Evolutionary conservation across 352 stramenopile species (phyloP).

Genomic region (Lagenidium sp.): DNA sequence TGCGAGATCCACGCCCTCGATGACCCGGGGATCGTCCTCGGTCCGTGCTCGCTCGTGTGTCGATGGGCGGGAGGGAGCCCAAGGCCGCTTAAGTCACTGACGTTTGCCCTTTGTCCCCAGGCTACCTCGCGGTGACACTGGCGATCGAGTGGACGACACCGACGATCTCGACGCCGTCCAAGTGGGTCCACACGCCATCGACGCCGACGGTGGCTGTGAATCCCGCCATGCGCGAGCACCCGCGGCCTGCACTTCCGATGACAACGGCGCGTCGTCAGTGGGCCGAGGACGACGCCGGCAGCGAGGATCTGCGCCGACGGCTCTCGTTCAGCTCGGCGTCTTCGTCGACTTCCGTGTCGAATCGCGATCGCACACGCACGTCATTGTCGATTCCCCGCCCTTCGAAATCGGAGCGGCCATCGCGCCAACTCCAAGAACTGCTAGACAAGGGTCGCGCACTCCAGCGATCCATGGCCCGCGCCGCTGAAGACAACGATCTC

Average conservation of each 20-base stretch:
- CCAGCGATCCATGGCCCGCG: slow-evolving; percentile 13
- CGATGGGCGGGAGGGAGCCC: no score
- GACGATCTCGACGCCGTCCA: slow-evolving; percentile 8
- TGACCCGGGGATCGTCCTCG: neutral
- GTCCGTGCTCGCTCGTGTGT: neutral
- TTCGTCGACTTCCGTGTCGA: slow-evolving; percentile 1
- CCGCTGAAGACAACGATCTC: neutral
- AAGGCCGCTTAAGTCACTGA: no score
- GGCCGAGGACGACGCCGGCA: no score
- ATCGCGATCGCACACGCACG: neutral
- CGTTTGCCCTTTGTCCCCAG: no score
- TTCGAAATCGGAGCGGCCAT: no score
- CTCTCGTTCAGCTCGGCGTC: slow-evolving; percentile 19
- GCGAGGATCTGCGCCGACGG: no score
- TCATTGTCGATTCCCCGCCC: neutral
- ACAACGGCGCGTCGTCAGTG: no score
- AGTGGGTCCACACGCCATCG: slow-evolving; percentile 5
- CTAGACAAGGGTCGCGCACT: slow-evolving; percentile 16
- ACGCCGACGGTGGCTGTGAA: slow-evolving; percentile 11
- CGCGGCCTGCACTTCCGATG: no score
- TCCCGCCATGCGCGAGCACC: neutral
- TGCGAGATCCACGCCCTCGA: slow-evolving; percentile 13
- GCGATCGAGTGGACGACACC: slow-evolving; percentile 9
- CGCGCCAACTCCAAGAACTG: slow-evolving; percentile 5
- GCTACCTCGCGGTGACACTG: slow-evolving; percentile 16